These are phyloP conservation scores for Phallus indusiatus DNA, from an alignment of 768 basidiomycete species.

Conservation along the genomic window DNA sequence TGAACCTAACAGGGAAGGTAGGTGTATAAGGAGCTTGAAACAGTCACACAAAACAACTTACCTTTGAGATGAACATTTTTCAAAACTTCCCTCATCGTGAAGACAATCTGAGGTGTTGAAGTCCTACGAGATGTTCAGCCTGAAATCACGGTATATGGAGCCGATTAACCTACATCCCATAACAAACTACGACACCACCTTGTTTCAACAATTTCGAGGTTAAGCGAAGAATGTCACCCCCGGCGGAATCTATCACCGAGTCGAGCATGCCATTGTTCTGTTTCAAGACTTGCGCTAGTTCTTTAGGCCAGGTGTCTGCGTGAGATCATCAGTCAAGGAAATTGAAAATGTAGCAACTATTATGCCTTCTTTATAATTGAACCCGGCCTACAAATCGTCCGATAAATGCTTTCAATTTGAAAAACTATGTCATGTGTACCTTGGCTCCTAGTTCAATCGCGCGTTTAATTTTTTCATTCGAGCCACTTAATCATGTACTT, in stretches of 20 bases:
- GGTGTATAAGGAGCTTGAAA: background rate
- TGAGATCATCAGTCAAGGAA: background rate
- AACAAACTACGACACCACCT: slow-evolving; percentile 53
- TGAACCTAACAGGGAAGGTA: slow-evolving; percentile 39
- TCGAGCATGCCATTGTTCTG: slow-evolving; percentile 33
- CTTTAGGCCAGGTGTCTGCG: slow-evolving; percentile 42
- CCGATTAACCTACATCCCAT: slow-evolving; percentile 48
- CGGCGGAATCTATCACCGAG: slow-evolving; percentile 60
- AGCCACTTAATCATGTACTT: slow-evolving; percentile 30
- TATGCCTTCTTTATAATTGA: slow-evolving; percentile 4
- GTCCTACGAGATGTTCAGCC: slow-evolving; percentile 36
- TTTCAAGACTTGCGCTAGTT: slow-evolving; percentile 35
- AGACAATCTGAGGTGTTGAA: slow-evolving; percentile 42
- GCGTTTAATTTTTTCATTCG: slow-evolving; percentile 54
- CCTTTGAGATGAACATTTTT: slow-evolving; percentile 68
- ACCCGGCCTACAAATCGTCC: slow-evolving; percentile 1
- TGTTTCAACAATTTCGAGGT: slow-evolving; percentile 40
- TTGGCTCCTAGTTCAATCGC: slow-evolving; percentile 62
- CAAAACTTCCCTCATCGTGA: slow-evolving; percentile 74
- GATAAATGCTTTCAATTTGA: background rate
- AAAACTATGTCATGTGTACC: slow-evolving; percentile 23
- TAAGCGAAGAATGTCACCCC: slow-evolving; percentile 51
- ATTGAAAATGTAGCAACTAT: background rate
- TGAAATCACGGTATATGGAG: background rate
- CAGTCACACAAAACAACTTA: slow-evolving; percentile 17